phyloP scores from a whole-genome alignment of 2,329 filamentous ascomycete species.

The Tolypocladium cylindrosporum region DNA sequence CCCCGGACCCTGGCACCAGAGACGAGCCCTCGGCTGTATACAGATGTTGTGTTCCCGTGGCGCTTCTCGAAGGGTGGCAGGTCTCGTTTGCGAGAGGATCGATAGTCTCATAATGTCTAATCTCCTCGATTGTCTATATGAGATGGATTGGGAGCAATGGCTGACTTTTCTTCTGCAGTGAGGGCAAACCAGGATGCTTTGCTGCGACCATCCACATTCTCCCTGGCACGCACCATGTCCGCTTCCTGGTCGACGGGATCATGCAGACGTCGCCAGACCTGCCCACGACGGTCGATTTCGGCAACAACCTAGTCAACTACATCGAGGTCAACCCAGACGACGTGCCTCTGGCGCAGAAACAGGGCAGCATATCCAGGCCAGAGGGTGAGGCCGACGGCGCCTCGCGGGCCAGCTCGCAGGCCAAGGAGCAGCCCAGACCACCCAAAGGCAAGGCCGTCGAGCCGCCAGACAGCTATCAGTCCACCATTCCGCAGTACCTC shows the following conservation, averaged over 20 bases:
- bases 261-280: constrained; percentile 83
- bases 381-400: constrained; percentile 2
- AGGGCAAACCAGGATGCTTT: constrained; percentile 53
- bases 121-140: not conserved
- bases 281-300: constrained; percentile 94
- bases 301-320: constrained; percentile 97
- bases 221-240: constrained; percentile 91
- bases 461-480: constrained; percentile 53
- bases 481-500: constrained; percentile 73
- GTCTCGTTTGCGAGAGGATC: not conserved
- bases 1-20: not conserved
- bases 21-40: not conserved
- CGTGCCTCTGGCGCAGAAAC: constrained; percentile 29
- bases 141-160: not conserved
- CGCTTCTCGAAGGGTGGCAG: not conserved
- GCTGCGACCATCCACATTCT: constrained; percentile 73
- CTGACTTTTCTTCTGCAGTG: constrained; percentile 24
- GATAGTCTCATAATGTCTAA: not conserved
- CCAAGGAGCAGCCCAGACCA: constrained; percentile 32
- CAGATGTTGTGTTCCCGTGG: constrained; percentile 1
- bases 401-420: constrained; percentile 8
- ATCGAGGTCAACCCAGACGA: constrained; percentile 84
- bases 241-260: constrained; percentile 88
- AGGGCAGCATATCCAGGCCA: constrained; percentile 8
- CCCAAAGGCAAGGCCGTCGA: constrained; percentile 45